Evolutionary conservation across 2,329 filamentous ascomycete species (phyloP), one percentile per base, ranked within the genome.

Genomic region (Hypomyces rosellus): DNA sequence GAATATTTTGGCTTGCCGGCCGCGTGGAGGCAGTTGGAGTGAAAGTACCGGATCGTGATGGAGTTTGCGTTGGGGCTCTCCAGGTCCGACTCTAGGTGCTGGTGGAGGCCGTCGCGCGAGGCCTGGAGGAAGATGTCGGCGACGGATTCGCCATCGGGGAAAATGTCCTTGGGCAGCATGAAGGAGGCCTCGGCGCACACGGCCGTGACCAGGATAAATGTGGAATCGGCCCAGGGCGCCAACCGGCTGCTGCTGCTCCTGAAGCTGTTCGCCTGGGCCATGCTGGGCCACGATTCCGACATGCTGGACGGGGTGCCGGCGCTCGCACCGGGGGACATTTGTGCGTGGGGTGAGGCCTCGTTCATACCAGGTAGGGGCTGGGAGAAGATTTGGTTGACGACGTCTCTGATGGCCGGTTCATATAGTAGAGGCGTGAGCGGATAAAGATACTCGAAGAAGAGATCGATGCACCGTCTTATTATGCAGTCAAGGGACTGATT

Each of bases 11-110:
- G 69, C 38, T 70, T 72, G 0, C 71, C 72, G 1, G 68, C 61
- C 1, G 69, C 69, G 43, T 74, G 72, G 2, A 74, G 56, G 39
- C 70, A 72, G 48, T 72, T 73, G 13, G 72, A 74, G 46, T 74
- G 72, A 20, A 73, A 71, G 46, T 73, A 72, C 4, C 72, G 66
- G 15, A 73, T 71, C 2, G 66, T 63, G 22, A 74, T 63, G 3
- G 72, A 74, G 43, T 67, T 70, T 1, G 70, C 69, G 45, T 65
- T 69, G 0, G 72, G 72, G 11, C 59, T 64, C 43, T 73, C 70
- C 1, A 74, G 58, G 33, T 74, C 72, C 0, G 63, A 62, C 33
- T 74, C 71, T 0, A 72, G 57, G 30, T 73, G 72, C 16, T 63
- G 62, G 13, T 62, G 61, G 7, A 74, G 58, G 13, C 66, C 70